A percentile compares a stretch with the other conserved stretches of the same genome.
Evolutionary conservation across 108 stramenopile species (phyloP).

Genomic region (Aurantiochytrium sp.): DNA sequence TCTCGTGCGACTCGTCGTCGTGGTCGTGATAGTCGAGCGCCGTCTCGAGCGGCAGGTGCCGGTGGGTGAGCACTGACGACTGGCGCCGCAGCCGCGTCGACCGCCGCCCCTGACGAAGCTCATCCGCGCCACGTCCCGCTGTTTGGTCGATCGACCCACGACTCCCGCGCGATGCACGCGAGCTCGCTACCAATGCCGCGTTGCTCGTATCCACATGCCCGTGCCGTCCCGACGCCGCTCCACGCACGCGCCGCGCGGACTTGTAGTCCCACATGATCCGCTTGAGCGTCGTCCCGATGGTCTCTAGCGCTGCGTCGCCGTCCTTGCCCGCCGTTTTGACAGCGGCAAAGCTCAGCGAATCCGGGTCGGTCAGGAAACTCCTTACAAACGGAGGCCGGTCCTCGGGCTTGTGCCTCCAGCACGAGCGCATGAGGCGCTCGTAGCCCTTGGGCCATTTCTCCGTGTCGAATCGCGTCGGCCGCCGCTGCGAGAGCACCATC

Average conservation of each 20-base stretch:
- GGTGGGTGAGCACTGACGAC: neutral
- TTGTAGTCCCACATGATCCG: slow-evolving; percentile 13
- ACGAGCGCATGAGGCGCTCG: slow-evolving; percentile 3
- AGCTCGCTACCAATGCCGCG: neutral
- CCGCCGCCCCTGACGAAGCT: neutral
- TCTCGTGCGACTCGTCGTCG: neutral
- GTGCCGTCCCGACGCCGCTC: neutral
- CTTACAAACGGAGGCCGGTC: neutral
- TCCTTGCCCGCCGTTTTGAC: neutral
- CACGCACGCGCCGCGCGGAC: neutral
- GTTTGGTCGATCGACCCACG: neutral
- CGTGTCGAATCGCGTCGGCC: neutral
- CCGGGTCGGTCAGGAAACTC: neutral
- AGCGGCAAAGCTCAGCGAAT: neutral
- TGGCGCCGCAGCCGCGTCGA: neutral
- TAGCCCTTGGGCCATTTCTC: neutral
- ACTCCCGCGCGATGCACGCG: neutral
- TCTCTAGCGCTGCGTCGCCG: neutral
- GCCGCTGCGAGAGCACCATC: neutral
- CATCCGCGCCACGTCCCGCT: neutral
- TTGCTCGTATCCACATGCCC: too few relatives aligned
- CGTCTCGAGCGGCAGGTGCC: neutral
- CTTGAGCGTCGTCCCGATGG: slow-evolving; percentile 8
- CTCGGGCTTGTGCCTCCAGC: slow-evolving; percentile 12
- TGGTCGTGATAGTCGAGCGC: neutral